Evolutionary conservation across 2,329 filamentous ascomycete species (phyloP), one percentile per base, ranked within the genome.

Genomic region (Clathrospora elynae): DNA sequence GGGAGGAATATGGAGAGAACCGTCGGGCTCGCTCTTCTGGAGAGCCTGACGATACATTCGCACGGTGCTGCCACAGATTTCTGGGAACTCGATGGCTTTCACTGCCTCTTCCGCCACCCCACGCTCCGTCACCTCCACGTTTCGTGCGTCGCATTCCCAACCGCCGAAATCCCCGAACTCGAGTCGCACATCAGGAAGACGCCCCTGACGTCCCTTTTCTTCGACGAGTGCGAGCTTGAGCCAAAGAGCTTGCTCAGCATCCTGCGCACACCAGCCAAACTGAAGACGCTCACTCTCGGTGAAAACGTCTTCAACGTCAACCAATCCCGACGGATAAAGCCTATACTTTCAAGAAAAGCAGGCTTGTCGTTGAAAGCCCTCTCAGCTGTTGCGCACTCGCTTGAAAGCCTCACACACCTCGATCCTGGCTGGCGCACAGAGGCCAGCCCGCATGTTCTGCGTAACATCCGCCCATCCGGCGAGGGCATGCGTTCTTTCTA

Each of bases 71-170:
- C 48, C 13, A 46, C 61, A 5, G 63, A 68, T 26, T 68, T 67
- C 39, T 70, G 65, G 65, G 35, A 54, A 5, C 57, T 70, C 4
- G 51, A 55, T 12, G 55, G 48, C 18, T 68, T 61, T 32, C 56
- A 67, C 42, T 67, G 62, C 29, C 54, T 70, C 9, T 70, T 70
- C 36, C 63, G 56, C 14, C 67, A 70, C 36, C 66, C 67, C 1
- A 55, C 51, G 12, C 60, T 70, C 2, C 61, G 60, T 2, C 46
- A 59, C 28, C 53, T 70, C 6, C 65, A 69, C 25, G 26, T 66
- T 3, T 70, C 67, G 3, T 69, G 66, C 42, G 38, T 67, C 11
- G 53, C 50, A 5, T 51, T 68, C 6, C 54, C 57, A 1, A 42
- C 35, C 2, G 13, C 35, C 1, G 49, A 51, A 4, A 30, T 68